Evolutionary conservation across 495 filamentous ascomycete genomes (phyloP), one percentile per base, ranked within the genome.

Genomic region (Xylaria acuta): DNA sequence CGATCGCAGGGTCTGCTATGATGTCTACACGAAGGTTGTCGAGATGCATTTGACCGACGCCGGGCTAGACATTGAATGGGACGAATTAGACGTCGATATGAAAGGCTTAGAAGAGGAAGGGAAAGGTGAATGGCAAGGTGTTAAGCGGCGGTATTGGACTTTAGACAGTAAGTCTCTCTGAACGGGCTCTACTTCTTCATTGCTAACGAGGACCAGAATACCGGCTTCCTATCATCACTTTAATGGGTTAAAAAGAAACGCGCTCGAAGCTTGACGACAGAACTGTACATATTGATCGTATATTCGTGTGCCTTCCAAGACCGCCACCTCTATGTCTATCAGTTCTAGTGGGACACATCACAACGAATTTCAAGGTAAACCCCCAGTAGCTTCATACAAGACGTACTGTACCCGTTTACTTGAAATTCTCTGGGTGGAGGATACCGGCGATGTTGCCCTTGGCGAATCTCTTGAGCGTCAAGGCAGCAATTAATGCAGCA

Each of bases 31-130:
- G 53, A 95, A 94, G 80, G 94, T 99, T 9, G 88, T 92, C 18
- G 96, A 98, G 83, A 90, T 97, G 85, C 95, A 99, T 84, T 79
- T 97, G 49, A 90, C 92, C 68, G 95, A 98, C 75, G 94, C 93
- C 25, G 97, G 96, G 0, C 90, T 97, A 72, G 96, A 98, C 77
- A 89, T 92, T 7, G 91, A 94, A 63, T 99, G 93, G 93, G 89
- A 92, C 63, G 89, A 91, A 73, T 86, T 97, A 36, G 78, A 86
- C 3, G 91, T 97, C n/a, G 91, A 92, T 56, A 82, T 88, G 76
- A 81, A 83, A 20, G 80, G 78, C 22, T 66, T 88, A 65, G 81
- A 76, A 14, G 83, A 86, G 71, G 87, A 83, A 38, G 86, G 83
- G 7, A 83, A 89, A 73, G 86, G 83, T 7, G 92, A 90, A 60